Percentiles rank a stretch among this genome's conserved stretches.
These are phyloP conservation scores for Candida dendrica DNA, from an alignment of 805 yeast species.

Conservation along the genomic window DNA sequence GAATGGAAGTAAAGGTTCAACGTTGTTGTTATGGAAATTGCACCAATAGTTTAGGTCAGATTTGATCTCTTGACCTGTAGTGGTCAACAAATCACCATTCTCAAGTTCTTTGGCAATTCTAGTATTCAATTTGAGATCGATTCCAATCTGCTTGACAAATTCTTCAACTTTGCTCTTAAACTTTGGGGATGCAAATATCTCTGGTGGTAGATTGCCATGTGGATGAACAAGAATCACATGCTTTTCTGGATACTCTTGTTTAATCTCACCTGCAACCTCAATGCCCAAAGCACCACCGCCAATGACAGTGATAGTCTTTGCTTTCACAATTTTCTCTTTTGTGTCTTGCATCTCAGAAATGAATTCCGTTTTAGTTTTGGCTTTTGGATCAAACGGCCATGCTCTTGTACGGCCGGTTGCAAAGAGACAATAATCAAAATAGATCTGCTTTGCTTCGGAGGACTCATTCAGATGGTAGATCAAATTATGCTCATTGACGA, in stretches of 20 bases:
- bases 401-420: constrained; percentile 44
- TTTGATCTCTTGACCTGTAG: constrained; percentile 19
- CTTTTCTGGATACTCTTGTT: constrained; percentile 29
- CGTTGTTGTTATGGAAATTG: constrained; percentile 27
- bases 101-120: constrained; percentile 23
- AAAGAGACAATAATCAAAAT: constrained; percentile 39
- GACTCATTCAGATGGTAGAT: constrained; percentile 10
- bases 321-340: constrained; percentile 23
- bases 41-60: constrained; percentile 32
- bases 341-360: constrained; percentile 35
- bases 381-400: constrained; percentile 51
- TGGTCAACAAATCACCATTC: constrained; percentile 17
- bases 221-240: constrained; percentile 34
- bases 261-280: constrained; percentile 43
- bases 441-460: constrained; percentile 12
- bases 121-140: constrained; percentile 22
- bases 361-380: constrained; percentile 28
- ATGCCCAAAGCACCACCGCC: constrained; percentile 51
- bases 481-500: constrained; percentile 14
- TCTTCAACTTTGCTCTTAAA: constrained; percentile 12
- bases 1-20: constrained; percentile 18
- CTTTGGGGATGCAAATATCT: constrained; percentile 19
- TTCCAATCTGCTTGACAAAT: constrained; percentile 14
- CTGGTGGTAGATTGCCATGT: constrained; percentile 34
- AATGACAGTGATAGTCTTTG: constrained; percentile 34